Evolutionary conservation across 1,284 basidiomycete genomes (phyloP), one percentile per base, ranked within the genome.

Genomic region (Filobasidium uniguttulatum): DNA sequence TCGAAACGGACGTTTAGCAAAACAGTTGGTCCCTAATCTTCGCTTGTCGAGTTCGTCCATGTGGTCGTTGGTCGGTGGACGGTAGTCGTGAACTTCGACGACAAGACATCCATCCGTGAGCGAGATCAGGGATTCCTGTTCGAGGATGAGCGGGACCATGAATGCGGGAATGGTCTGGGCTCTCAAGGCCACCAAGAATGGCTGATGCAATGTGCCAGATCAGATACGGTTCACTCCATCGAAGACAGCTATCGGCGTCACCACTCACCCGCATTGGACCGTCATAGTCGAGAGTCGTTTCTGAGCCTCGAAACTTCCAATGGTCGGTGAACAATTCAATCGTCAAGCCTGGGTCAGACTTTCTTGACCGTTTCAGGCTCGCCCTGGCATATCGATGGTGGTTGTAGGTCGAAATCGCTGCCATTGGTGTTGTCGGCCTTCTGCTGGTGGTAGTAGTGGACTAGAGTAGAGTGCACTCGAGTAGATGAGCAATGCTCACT

Each of bases 21-120:
- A 49, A 14, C 44, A 9, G 36, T 53, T 46, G 12, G 47, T 48
- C 20, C 51, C 51, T 23, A 43, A 36, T 17, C 33, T 38, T 25
- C 44, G 51, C 25, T 48, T 44, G 19, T 46, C 51, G 29, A 53
- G 45, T 19, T 48, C 46, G 40, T 43, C 40, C 14, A 23, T n/a
- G 29, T 53, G 51, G 3, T 31, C 29, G 7, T 37, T 20, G 15
- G 46, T 48, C 28, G 50, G 44, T 15, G 56, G 50, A 25, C 69
- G 58, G 36, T 61, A 64, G 47, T 71, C 69, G 37, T 70, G 66
- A 19, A 71, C 54, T 55, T 71, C 68, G 31, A 71, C 65, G 9
- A 71, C 65, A 9, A 70, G 57, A 51, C 69, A 71, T 12, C 69
- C 69, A 48, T 71, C 69, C 34, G 67, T 64, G 34, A 68, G 66